Evolutionary conservation across 163 green algal genomes (phyloP).

Genomic region (Prototheca wickerhamii): DNA sequence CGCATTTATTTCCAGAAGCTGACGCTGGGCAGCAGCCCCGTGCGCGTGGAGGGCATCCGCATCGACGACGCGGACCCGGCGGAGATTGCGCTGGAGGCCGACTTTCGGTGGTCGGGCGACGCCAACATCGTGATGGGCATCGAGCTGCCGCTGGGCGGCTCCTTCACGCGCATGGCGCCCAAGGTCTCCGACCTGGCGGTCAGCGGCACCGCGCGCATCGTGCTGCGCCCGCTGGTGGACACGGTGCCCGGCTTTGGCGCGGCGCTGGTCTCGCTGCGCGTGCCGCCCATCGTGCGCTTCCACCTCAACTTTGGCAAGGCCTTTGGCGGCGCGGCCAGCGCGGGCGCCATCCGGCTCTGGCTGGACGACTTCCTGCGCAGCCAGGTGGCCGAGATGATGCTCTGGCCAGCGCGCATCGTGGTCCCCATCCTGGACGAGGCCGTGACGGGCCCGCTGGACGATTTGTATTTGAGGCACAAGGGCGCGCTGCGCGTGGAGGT

Average conservation of each 20-base stretch:
- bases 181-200: conserved; percentile 81
- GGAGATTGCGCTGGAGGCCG: conserved; percentile 30
- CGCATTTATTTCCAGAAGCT: conserved; percentile 77
- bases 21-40: conserved; percentile 74
- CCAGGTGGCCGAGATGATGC: conserved; percentile 58
- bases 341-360: conserved; percentile 52
- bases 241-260: conserved; percentile 77
- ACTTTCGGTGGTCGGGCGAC: conserved; percentile 74
- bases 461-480: conserved; percentile 44
- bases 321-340: conserved; percentile 48
- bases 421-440: conserved; percentile 49
- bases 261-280: conserved; percentile 35
- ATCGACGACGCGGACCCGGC: conserved; percentile 41
- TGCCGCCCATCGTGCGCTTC: conserved; percentile 69
- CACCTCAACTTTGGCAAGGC: conserved; percentile 69
- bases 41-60: conserved; percentile 49
- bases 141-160: conserved; percentile 51
- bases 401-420: conserved; percentile 81
- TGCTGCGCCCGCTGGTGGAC: conserved; percentile 58
- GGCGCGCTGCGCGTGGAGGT: conserved; percentile 53
- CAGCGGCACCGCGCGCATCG: conserved; percentile 45
- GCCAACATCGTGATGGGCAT: conserved; percentile 82
- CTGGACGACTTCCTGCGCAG: conserved; percentile 70
- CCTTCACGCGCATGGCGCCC: conserved; percentile 68
- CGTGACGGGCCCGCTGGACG: conserved; percentile 31